Evolutionary conservation across 2,329 filamentous ascomycete species (phyloP).

Genomic region (Waltergamsia citrina): DNA sequence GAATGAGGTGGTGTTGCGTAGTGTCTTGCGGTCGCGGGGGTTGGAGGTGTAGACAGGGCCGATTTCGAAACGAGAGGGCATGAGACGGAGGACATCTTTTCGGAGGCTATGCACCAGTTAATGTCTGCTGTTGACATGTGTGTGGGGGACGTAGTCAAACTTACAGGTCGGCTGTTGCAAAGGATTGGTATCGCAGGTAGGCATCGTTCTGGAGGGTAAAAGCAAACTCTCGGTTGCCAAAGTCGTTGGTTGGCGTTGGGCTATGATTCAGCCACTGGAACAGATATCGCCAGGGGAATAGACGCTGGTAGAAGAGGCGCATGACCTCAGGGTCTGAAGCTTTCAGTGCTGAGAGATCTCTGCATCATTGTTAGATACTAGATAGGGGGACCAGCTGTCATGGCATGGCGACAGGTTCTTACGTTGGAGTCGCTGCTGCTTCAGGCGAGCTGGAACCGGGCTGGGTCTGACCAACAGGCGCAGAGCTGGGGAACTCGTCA

Average conservation of each 20-base stretch:
- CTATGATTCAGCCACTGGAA: slow-evolving; percentile 99
- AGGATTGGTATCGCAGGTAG: slow-evolving; percentile 83
- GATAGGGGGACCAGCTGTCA: background rate
- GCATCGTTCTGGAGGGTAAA: slow-evolving; percentile 90
- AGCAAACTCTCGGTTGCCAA: slow-evolving; percentile 89
- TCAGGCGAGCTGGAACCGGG: slow-evolving; percentile 29
- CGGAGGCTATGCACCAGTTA: slow-evolving; percentile 64
- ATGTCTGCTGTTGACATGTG: background rate
- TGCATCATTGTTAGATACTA: background rate
- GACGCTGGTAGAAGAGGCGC: slow-evolving; percentile 86
- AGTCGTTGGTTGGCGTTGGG: slow-evolving; percentile 75
- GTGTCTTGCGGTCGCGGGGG: slow-evolving; percentile 81
- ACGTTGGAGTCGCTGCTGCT: slow-evolving; percentile 33
- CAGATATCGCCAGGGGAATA: slow-evolving; percentile 89
- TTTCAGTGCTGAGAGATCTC: slow-evolving; percentile 23
- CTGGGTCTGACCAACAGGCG: slow-evolving; percentile 20
- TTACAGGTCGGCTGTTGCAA: slow-evolving; percentile 42
- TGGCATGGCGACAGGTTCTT: slow-evolving; percentile 10
- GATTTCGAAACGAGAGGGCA: slow-evolving; percentile 94
- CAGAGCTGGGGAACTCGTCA: slow-evolving; percentile 49
- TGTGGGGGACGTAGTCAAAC: slow-evolving; percentile 3
- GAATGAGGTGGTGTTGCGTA: slow-evolving; percentile 74
- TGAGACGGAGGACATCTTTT: slow-evolving; percentile 80
- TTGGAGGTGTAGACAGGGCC: slow-evolving; percentile 95
- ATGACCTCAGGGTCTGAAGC: slow-evolving; percentile 75